Conservation (phyloP, 768 basidiomycete species). For the Pisolithus orientalis region DNA sequence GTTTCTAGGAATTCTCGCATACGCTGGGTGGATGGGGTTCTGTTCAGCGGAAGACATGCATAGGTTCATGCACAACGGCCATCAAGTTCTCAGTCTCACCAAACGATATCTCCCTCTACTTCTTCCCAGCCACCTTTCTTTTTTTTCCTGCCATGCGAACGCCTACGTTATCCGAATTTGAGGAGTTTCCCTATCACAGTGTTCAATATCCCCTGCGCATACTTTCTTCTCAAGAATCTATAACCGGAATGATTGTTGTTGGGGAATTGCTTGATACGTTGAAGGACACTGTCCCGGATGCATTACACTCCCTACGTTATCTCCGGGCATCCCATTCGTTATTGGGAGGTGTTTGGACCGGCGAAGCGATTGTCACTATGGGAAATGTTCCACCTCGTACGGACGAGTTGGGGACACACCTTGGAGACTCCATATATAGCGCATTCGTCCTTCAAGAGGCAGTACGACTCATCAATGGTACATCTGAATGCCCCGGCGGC, state of each 20-base stretch:
- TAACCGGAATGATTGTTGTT: conserved; percentile 81
- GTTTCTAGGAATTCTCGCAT: conserved; percentile 13
- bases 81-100: neutral
- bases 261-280: conserved; percentile 55
- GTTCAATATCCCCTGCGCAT: conserved; percentile 54
- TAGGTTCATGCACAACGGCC: neutral
- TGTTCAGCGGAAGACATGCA: neutral
- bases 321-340: conserved; percentile 61
- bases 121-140: conserved; percentile 30
- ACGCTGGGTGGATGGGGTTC: conserved; percentile 4
- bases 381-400: conserved; percentile 35
- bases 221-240: conserved; percentile 58
- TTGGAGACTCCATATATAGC: conserved; percentile 78
- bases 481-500: conserved; percentile 30
- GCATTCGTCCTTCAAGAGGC: conserved; percentile 88
- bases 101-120: conserved; percentile 10
- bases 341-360: conserved; percentile 77
- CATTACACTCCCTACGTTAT: conserved; percentile 49
- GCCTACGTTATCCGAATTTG: conserved; percentile 53
- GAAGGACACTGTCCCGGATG: conserved; percentile 21
- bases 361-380: conserved; percentile 37
- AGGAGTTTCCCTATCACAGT: conserved; percentile 43
- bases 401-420: conserved; percentile 46
- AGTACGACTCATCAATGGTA: conserved; percentile 58
- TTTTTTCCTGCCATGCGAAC: conserved; percentile 38